Percentiles rank a stretch among this genome's conserved stretches.
These are phyloP conservation scores for Rhododendron vialii DNA, from an alignment of 148 eudicot species.

Conservation along the genomic window DNA sequence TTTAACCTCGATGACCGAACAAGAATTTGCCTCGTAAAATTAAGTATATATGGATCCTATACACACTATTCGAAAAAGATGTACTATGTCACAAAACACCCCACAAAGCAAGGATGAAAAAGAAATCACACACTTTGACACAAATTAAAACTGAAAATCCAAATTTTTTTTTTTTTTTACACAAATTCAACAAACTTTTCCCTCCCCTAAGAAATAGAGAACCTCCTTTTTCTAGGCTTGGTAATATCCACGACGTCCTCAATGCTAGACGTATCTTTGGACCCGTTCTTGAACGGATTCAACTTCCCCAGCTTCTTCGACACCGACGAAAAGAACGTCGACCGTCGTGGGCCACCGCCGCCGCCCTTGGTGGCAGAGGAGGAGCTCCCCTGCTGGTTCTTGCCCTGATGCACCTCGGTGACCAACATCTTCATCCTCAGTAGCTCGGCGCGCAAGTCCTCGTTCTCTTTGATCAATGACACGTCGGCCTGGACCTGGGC, in stretches of 20 bases:
- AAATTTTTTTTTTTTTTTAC: neutral
- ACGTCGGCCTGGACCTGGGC: constrained; percentile 56
- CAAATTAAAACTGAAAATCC: neutral
- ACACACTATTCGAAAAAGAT: neutral
- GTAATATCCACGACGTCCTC: constrained; percentile 63
- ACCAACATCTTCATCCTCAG: constrained; percentile 81
- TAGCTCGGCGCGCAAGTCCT: constrained; percentile 56
- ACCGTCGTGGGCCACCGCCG: constrained; percentile 15
- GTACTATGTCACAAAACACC: neutral
- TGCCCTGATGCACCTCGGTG: constrained; percentile 39
- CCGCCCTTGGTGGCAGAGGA: constrained; percentile 22
- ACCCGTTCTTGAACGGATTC: constrained; percentile 89
- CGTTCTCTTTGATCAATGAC: constrained; percentile 69
- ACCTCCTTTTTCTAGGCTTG: constrained; percentile 89
- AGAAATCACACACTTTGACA: neutral
- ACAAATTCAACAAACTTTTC: neutral
- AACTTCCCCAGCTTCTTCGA: constrained; percentile 80
- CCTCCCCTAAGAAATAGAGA: constrained; percentile 57
- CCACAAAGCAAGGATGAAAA: neutral
- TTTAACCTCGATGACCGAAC: neutral
- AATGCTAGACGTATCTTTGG: constrained; percentile 74
- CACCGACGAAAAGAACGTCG: constrained; percentile 75
- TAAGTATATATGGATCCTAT: neutral
- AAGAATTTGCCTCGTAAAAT: neutral
- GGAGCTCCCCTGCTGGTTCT: constrained; percentile 21